Evolutionary conservation across 2,329 filamentous ascomycete genomes (phyloP), one percentile per base, ranked within the genome.

Genomic region (Penicillium capsulatum): DNA sequence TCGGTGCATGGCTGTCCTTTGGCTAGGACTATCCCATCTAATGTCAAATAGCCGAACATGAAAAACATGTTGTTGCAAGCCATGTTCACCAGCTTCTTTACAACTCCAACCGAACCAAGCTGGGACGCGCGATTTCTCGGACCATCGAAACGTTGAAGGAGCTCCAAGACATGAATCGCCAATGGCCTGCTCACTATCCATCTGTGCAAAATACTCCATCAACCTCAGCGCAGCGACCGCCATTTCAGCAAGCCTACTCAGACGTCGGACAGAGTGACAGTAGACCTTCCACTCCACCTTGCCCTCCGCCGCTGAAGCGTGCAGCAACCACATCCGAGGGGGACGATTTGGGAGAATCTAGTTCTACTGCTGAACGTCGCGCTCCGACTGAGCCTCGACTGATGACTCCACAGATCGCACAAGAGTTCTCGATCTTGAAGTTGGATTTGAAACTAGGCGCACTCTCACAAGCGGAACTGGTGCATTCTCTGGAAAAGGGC

Each of bases 181-280:
- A 82, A 58, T 97, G 92, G 92, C 92, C 92, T 1, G 91, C 90
- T 20, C 86, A 94, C 61, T 98, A 98, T 63, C 92, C 92, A 37
- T 87, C 90, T 2, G 60, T 62, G 6, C 60, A 61, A 37, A 57
- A 38, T 38, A 45, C 38, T n/a, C 49, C 58, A 22, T 38, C 44
- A 15, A 56, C 56, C 7, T 51, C 57, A 13, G 45, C 54, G 47
- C 60, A 44, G 54, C 68, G 64, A 38, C 64, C 68, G 7, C 40
- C 51, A 4, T 39, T 69, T 20, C 55, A 61, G 1, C 61, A 65
- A 10, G 60, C 60, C 3, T 60, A 64, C 30, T 66, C 67, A 1
- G 59, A 60, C 17, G 44, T 60, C 28, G 59, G 62, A 33, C 48
- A 52, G 7, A 32, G 48, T 16, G 53, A 54, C 11, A 40, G 31